Base-by-base conservation (phyloP, 2,329 filamentous ascomycete genomes). In the Microdochium paspali region DNA sequence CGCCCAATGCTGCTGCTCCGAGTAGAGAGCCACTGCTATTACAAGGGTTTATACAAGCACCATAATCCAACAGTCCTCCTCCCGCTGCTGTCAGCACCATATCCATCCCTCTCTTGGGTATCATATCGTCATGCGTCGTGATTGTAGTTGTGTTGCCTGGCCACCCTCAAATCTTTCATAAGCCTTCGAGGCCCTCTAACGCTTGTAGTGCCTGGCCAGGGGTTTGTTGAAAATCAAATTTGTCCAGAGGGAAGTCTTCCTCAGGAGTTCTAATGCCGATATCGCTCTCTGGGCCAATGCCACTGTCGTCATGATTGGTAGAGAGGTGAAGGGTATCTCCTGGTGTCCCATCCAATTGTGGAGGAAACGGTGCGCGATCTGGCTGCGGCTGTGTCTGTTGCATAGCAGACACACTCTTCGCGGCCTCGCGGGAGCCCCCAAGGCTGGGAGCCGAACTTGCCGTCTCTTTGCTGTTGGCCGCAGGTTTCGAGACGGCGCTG, bases 221-320 rank as follows among this genome's bases (percentile, higher is more conserved):
- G 24, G 60, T 51, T 31, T 61, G 62, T 12, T 66, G 56, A 49
- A 73, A 75, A 10, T 70, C 67, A 57, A 75, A 83, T 58, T 83
- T 83, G 46, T 78, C 76, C 61, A 79, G 73, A 1, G 74, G 69
- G 44, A 80, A 80, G 24, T 84, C 80, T 47, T 84, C 80, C 46
- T 84, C 81, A 1, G 80, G 80, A 4, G 80, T 83, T 45, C 79
- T 69, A 56, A 89, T 83, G 25, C 83, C 83, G 50, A 89, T 89
- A 1, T 84, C 85, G 57, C 85, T 89, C 54, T 89, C 85, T 18
- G 35, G 35, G 10, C 83, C 83, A 50, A 89, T 89, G 2, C 84
- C 85, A 57, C 85, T 89, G 54, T 89, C 85, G 54, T 89, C 85
- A 51, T 84, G 78, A 44, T 64, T 70, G 10, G 56, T 56, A 39